Evolutionary conservation across 305 asterid genomes (phyloP), one percentile per base, ranked within the genome.

Genomic region (Euphrasia arctica): DNA sequence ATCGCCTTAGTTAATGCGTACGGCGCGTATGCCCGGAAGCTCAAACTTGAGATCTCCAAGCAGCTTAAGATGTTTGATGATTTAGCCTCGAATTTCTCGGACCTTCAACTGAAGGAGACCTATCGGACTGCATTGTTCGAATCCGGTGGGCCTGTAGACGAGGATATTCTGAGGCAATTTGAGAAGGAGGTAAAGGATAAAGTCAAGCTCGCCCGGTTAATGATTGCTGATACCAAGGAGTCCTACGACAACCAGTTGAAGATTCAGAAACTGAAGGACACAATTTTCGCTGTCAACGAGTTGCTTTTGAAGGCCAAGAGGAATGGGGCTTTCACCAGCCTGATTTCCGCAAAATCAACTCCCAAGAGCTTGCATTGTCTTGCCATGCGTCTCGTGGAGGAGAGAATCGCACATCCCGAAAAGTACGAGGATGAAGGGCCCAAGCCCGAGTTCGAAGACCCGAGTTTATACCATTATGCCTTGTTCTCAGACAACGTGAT

Each of bases 21-120:
- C 63, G 86, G 85, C 34, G 73, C 91, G 3, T 85, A 85, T 66
- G 95, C 86, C 41, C 80, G 95, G 69, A 85, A 85, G 78, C 90
- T 88, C 68, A 88, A 88, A 68, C 89, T 88, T 27, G 95, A 83
- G 54, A 76, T 70, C 63, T 80, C 87, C 5, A 81, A 76, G 73
- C 86, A 78, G 75, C 85, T 83, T 49, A 80, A 78, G 77, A 68
- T 62, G 81, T 83, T 80, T 60, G 87, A 83, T 42, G 87, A 83
- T 61, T 68, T 80, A 65, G 83, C 82, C 56, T 64, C 57, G 77
- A 73, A 70, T 77, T 78, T 81, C 62, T 66, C 80, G 0, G 84
- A 80, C 64, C 79, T 80, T 63, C 82, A 77, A 45, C 13, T 71
- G 69, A 78, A 75, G 63, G 72, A 71, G 32, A 66, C 55, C 12